Evolutionary conservation across 768 basidiomycete genomes (phyloP), one percentile per base, ranked within the genome.

Genomic region (Mycena latifolia): DNA sequence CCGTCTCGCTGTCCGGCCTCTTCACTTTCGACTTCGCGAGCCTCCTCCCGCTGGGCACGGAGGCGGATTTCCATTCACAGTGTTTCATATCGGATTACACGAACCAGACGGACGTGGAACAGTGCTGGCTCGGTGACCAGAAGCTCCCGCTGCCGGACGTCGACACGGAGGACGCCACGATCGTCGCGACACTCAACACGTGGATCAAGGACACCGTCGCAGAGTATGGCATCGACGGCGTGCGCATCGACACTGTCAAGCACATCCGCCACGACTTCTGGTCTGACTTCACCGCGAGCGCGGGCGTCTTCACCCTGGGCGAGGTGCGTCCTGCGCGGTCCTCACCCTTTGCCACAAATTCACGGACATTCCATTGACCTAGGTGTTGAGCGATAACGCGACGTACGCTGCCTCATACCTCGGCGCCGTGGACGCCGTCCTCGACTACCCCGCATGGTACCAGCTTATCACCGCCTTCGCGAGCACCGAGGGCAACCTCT

Each of bases 81-180:
- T 92, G 91, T 73, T 79, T 84, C 59, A 86, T 94, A 59, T 80
- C 87, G 57, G 89, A 86, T 80, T 81, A 77, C 63, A 87, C 88
- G 71, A 81, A 84, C 64, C 91, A 89, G 29, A 88, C 88, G 50
- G 74, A 77, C 35, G 75, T 82, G 41, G 84, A 89, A 69, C 87
- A 91, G 77, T 92, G 91, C 77, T 94, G 92, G 91, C 80, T 94
- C 4, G 93, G 93, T 4, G 91, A 93, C 71, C 77, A 78, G 12
- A 75, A 74, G 2, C 85, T 93, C 39, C 82, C 90, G n/a, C 81
- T 93, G 0, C 81, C 88, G 0, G 92, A 94, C 72, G 71, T 94
- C 67, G 86, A 93, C 78, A 94, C 93, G 18, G 86, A 92, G 74
- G 82, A 91, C 63, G 73, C 80, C 3, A 73, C 72, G 12, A 88